These are phyloP conservation scores for Inonotus hispidus DNA, from an alignment of 1,284 basidiomycete genomes.

Conservation along the genomic window DNA sequence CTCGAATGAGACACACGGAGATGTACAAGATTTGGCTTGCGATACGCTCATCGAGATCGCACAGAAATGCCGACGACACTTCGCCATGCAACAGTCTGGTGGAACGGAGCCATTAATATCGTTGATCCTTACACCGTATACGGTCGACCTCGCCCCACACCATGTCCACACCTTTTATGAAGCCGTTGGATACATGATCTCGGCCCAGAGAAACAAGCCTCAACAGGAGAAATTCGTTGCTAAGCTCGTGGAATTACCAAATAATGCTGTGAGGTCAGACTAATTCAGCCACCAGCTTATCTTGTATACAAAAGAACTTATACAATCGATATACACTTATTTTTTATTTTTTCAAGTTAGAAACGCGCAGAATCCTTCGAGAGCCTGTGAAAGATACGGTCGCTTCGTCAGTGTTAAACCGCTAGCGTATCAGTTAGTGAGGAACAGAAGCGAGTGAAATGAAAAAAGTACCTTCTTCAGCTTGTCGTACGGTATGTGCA, in stretches of 20 bases:
- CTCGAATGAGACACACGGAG: constrained; percentile 99
- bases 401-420: too few species aligned
- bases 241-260: constrained; percentile 96
- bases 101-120: constrained; percentile 98
- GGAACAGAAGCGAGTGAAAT: too few species aligned
- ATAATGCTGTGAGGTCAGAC: constrained; percentile 81
- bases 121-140: constrained; percentile 88
- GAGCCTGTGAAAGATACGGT: too few species aligned
- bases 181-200: constrained; percentile 99
- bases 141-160: constrained; percentile 90
- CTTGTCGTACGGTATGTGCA: too few species aligned
- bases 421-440: too few species aligned
- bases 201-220: constrained; percentile 96
- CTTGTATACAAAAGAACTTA: too few species aligned
- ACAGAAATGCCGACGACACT: constrained; percentile 97
- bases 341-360: too few species aligned
- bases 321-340: too few species aligned
- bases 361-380: too few species aligned
- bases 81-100: constrained; percentile 97
- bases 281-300: too few species aligned
- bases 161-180: constrained; percentile 98
- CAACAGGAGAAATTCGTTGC: constrained; percentile 94
- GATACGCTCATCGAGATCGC: constrained; percentile 99
- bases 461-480: too few species aligned
- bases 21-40: constrained; percentile 99